Conservation (phyloP, 176 grass and related monocot genomes). For the Guadua angustifolia region DNA sequence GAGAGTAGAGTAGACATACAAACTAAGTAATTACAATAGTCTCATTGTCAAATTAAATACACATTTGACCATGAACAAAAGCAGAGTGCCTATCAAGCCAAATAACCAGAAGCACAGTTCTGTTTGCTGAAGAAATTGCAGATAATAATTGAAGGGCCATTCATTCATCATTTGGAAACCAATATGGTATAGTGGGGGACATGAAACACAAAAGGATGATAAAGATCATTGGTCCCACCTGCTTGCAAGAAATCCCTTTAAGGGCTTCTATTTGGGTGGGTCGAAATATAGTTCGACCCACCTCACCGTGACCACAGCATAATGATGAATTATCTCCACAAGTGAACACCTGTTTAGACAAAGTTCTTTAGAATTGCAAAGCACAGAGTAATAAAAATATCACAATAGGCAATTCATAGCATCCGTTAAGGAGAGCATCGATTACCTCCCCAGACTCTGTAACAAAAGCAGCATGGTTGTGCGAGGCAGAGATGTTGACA, state of each 20-base stretch:
- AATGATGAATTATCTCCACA: slow-evolving; percentile 99
- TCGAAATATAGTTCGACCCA: slow-evolving; percentile 83
- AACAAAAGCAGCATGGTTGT: slow-evolving; percentile 95
- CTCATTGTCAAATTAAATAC: background rate
- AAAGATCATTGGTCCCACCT: slow-evolving; percentile 55
- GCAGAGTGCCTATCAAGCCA: background rate
- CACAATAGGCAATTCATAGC: background rate
- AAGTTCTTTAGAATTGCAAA: slow-evolving; percentile 22
- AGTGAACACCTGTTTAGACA: slow-evolving; percentile 75
- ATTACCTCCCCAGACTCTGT: slow-evolving; percentile 92
- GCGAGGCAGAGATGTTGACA: slow-evolving; percentile 84
- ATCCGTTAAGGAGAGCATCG: slow-evolving; percentile 27
- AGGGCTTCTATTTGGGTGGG: slow-evolving; percentile 81
- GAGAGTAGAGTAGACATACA: background rate
- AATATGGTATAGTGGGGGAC: background rate
- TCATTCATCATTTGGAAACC: background rate
- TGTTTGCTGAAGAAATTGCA: background rate
- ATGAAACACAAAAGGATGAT: background rate
- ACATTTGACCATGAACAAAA: background rate
- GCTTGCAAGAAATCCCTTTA: slow-evolving; percentile 76
- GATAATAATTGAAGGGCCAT: background rate
- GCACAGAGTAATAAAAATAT: background rate
- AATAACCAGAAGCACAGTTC: background rate
- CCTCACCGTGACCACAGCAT: slow-evolving; percentile 94
- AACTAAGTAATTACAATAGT: background rate